Conservation (phyloP, 1,284 basidiomycete species). For the Tilletia walkeri region DNA sequence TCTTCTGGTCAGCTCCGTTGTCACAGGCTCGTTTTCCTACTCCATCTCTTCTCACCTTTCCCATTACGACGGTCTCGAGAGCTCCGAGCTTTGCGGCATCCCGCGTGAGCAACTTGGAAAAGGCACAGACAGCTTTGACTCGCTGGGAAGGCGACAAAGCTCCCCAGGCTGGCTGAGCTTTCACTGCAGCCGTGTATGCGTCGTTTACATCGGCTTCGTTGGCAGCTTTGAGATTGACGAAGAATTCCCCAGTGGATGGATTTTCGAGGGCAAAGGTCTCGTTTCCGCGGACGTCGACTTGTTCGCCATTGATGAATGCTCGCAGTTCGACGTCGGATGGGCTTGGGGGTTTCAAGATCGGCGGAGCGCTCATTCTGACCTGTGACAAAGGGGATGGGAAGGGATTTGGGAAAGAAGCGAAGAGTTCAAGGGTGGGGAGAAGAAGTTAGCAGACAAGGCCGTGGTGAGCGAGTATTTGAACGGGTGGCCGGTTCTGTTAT, state of each 20-base stretch:
- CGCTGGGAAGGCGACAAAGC: neutral
- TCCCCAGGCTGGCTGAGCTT: neutral
- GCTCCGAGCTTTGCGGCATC: neutral
- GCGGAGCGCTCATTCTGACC: neutral
- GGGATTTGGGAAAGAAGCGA: too few relatives aligned
- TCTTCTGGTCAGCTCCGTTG: too few relatives aligned
- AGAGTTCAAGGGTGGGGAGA: too few relatives aligned
- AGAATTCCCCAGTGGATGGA: neutral
- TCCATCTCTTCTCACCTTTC: conserved; percentile 4
- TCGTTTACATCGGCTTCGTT: neutral
- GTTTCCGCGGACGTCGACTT: neutral
- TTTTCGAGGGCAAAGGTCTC: neutral
- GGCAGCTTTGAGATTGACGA: neutral
- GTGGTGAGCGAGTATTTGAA: too few relatives aligned
- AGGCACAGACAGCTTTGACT: neutral
- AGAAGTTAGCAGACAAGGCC: too few relatives aligned
- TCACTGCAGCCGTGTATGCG: neutral
- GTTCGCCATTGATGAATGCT: neutral
- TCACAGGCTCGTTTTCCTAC: too few relatives aligned
- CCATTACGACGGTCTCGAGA: neutral
- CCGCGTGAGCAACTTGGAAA: neutral
- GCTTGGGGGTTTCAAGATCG: neutral
- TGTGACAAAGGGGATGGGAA: too few relatives aligned
- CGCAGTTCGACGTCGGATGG: conserved; percentile 2
- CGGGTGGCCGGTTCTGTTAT: too few relatives aligned